Base-by-base conservation (phyloP, 2,329 filamentous ascomycete genomes). In the Diaporthe sp. region DNA sequence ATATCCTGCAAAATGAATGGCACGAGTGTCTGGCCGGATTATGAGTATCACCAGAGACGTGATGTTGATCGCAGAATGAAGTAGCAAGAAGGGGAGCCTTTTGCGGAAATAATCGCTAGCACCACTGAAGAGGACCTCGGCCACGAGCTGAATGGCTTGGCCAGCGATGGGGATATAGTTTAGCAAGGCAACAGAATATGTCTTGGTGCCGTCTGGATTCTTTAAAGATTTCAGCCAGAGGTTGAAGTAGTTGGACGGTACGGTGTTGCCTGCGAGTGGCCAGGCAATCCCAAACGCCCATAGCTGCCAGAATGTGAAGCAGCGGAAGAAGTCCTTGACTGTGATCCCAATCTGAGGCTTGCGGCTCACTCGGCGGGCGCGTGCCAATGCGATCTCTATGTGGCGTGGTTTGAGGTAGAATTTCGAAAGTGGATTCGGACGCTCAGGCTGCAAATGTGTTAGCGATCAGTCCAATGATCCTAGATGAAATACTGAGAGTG, bases 121-220 rank as follows among this genome's bases (percentile, higher is more conserved):
- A 28, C 73, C 73, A n/a, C 67, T 75, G 55, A 75, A 72, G 10
- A 72, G 20, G 28, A 75, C 37, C 47, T 71, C 53, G 15, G 73
- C 55, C 31, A 71, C 57, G 22, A 75, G 73, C 57, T 61, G 57
- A 7, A 61, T 39, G 57, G 73, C 73, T n/a, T 75, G 73, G 9
- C 73, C 73, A 10, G 58, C 57, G 34, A 75, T 75, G 20, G 73
- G 73, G 15, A 75, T 55, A 22, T 75, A 75, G 47, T 75, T 75
- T 42, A 75, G 57, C 67, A 75, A 57, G 57, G 65, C 65, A 12
- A 71, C 67, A 3, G 73, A 75, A 44, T 72, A 75, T 1, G 53
- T 71, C 22, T 55, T 71, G 13, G 53, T 72, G 31, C 73, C 73
- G 8, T 75, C 65, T 2, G 73, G 13, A 15, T 75, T 75, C 4